Base-by-base conservation (phyloP, 2,329 filamentous ascomycete genomes). In the Cordyceps farinosa region DNA sequence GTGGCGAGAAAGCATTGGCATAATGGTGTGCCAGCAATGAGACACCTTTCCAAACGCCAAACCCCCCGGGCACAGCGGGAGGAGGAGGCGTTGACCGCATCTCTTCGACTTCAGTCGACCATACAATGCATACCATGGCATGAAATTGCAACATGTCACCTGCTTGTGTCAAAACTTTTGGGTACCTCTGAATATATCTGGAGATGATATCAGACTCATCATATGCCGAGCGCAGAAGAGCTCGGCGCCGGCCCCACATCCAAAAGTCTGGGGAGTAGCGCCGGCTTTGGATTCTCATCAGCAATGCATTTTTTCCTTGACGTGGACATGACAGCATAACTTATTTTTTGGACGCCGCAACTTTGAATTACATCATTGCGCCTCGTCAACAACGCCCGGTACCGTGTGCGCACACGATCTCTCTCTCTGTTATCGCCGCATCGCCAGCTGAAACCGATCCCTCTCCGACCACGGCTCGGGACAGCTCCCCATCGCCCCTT, bases 251-350 rank as follows among this genome's bases (percentile, higher is more conserved):
- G 57, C 57, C 57, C 57, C 57, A 60, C 57, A 30, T 11, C 11
- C 38, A 29, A 52, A 38, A 52, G 50, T 52, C 57, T 52, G 57
- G 57, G 48, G 57, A 60, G 57, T 60, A 60, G 57, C 47, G 57
- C 48, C 57, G 57, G 57, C 17, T 52, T 60, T 52, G 38, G 38
- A 34, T 32, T 52, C 13, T 36, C 57, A 44, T 29, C 11, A 42
- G 36, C 36, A 17, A 52, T 32, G 32, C 11, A 10, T 44, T 42
- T 52, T 44, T 32, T 38, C 9, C 22, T n/a, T 44, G 47, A 36
- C 36, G 48, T 34, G 13, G 29, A 27, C 47, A 51, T 42, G 29
- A 52, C 47, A 40, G 36, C 22, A 40, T 44, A 13, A 22, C 45
- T 40, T 40, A 5, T 22, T 22, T 40, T 9, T 29, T 13, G 2